These are phyloP conservation scores for Colletotrichum theobromicola DNA, from an alignment of 2,329 filamentous ascomycete genomes.

Conservation along the genomic window DNA sequence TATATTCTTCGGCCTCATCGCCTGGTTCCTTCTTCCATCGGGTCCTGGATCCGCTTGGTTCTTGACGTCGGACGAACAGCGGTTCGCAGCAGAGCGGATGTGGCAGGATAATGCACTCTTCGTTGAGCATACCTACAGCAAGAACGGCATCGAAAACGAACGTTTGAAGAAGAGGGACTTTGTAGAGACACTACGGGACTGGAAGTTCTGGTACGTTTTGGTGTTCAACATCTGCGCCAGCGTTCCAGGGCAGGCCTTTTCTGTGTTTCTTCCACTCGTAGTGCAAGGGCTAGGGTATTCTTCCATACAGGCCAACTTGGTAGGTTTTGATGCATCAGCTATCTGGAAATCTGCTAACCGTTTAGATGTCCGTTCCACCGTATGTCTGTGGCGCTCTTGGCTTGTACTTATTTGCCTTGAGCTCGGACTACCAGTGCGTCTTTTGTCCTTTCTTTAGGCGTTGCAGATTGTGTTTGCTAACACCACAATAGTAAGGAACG, in stretches of 20 bases:
- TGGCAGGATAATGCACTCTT: conserved; percentile 35
- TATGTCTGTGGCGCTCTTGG: conserved; percentile 33
- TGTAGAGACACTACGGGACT: conserved; percentile 36
- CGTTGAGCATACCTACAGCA: conserved; percentile 31
- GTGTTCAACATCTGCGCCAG: conserved; percentile 36
- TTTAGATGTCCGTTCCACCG: conserved; percentile 36
- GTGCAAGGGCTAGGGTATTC: conserved; percentile 34
- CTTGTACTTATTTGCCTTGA: conserved; percentile 32
- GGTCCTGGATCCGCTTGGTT: conserved; percentile 43
- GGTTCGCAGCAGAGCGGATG: conserved; percentile 38
- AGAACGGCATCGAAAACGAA: conserved; percentile 21
- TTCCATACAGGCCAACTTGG: conserved; percentile 29
- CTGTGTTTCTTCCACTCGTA: conserved; percentile 37
- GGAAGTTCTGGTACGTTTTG: conserved; percentile 40
- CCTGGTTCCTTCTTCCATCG: conserved; percentile 41
- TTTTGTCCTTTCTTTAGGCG: too few relatives aligned
- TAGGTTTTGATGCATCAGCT: conserved; percentile 3
- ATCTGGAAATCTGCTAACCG: neutral
- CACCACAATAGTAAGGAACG: conserved; percentile 25
- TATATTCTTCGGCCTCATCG: conserved; percentile 38
- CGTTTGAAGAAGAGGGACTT: conserved; percentile 32
- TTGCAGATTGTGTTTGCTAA: neutral
- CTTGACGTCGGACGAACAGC: conserved; percentile 38
- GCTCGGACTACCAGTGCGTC: conserved; percentile 29
- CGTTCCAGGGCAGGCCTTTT: conserved; percentile 34